Evolutionary conservation across 176 grass and related monocot genomes (phyloP), one percentile per base, ranked within the genome.

Genomic region (Triticum turgidum): DNA sequence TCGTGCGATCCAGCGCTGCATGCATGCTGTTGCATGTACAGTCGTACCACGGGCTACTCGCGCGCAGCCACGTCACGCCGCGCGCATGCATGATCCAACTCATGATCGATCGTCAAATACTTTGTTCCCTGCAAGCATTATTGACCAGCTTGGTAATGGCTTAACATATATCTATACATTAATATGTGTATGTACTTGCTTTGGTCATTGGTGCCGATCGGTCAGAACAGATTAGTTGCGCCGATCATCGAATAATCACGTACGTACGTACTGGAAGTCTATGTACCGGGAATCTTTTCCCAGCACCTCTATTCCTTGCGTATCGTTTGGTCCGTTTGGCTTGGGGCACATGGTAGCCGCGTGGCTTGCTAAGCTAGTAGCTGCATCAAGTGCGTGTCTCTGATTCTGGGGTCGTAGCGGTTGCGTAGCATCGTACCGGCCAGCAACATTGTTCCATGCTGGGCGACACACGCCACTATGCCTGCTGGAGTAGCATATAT

Each of bases 41-140:
- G 34, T 35, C 34, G 34, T 35, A 35, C 34, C 5, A 35, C 34
- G 4, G 34, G 34, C 30, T 20, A 11, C 34, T 56, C 6, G 17
- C 52, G 20, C 11, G 76, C 78, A 65, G 61, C 37, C 44, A 22
- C 56, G 56, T 67, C 61, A 65, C 27, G 85, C 15, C 17, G 45
- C 80, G 52, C 52, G 85, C 81, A 69, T 56, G 85, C 81, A 69
- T 84, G 85, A 79, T 58, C 85, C 80, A 35, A 35, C 34, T 5
- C 34, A 27, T 54, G 80, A 67, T 59, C 54, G 18, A 59, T 45
- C 11, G 44, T 12, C 11, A 45, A 45, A 45, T 3, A 45, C 11
- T 12, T 42, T 12, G 49, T 52, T 52, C 54, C 52, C 52, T 7
- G 6, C 33, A 34, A 34, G 70, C 70, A 45, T 45, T 0, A 14